A percentile compares a stretch with the other conserved stretches of the same genome.
These are phyloP conservation scores for Nemophila menziesii DNA, from an alignment of 257 asterid species.

Conservation along the genomic window DNA sequence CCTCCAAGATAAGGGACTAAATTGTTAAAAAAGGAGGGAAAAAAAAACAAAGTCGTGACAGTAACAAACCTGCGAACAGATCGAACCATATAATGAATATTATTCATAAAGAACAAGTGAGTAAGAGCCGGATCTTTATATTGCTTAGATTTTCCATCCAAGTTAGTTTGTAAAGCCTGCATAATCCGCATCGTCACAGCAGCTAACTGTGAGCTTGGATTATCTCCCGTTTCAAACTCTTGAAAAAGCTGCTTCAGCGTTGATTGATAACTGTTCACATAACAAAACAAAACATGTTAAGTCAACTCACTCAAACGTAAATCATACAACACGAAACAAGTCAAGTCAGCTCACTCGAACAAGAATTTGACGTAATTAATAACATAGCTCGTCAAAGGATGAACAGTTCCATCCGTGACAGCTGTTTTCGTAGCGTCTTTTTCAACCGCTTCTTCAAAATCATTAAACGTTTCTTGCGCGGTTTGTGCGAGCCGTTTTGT, in stretches of 20 bases:
- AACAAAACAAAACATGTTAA: too few relatives aligned
- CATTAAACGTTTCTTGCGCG: slow-evolving; percentile 94
- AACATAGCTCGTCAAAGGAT: slow-evolving; percentile 97
- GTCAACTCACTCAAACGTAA: too few relatives aligned
- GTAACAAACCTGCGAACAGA: slow-evolving; percentile 11
- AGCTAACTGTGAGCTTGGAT: slow-evolving; percentile 1
- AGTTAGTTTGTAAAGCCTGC: slow-evolving; percentile 8
- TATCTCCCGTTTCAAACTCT: slow-evolving; percentile 50
- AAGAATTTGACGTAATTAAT: slow-evolving; percentile 94
- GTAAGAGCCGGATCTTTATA: slow-evolving; percentile 4
- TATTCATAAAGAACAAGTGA: slow-evolving; percentile 8
- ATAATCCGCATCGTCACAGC: slow-evolving; percentile 6
- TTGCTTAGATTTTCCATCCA: slow-evolving; percentile 12
- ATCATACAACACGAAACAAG: too few relatives aligned
- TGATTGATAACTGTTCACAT: slow-evolving; percentile 96
- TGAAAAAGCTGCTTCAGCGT: slow-evolving; percentile 89
- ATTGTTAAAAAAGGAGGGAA: too few relatives aligned
- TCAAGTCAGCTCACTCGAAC: slow-evolving; percentile 71
- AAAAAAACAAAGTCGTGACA: neutral
- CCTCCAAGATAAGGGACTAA: too few relatives aligned
- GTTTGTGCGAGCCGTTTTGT: slow-evolving; percentile 94
- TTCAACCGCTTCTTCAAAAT: slow-evolving; percentile 98
- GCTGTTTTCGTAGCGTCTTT: slow-evolving; percentile 99
- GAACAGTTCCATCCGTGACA: slow-evolving; percentile 96
- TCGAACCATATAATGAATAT: slow-evolving; percentile 10